Percentiles rank a stretch among this genome's conserved stretches.
Conservation (phyloP, 768 basidiomycete species). For the Russula compacta region DNA sequence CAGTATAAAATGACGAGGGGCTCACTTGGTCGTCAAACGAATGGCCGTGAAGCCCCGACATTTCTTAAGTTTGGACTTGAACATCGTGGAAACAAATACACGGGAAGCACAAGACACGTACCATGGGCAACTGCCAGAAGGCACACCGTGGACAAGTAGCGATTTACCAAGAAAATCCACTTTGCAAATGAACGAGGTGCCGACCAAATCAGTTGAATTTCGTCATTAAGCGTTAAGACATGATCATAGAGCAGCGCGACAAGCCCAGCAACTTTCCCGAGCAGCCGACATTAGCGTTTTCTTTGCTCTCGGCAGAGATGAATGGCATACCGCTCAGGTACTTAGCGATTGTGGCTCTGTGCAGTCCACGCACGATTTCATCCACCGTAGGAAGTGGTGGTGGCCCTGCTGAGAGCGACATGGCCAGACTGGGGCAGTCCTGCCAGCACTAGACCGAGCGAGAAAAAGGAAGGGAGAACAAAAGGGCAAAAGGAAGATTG, state of each 20-base stretch:
- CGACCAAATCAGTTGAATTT: slow-evolving; percentile 34
- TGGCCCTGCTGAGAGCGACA: neutral
- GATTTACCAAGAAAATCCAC: slow-evolving; percentile 32
- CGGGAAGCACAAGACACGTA: slow-evolving; percentile 14
- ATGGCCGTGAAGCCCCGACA: slow-evolving; percentile 21
- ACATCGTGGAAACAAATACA: neutral
- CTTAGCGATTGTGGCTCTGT: neutral
- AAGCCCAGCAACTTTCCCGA: slow-evolving; percentile 26
- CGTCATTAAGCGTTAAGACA: slow-evolving; percentile 32
- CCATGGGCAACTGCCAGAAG: slow-evolving; percentile 25
- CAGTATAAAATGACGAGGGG: neutral
- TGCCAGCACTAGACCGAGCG: neutral
- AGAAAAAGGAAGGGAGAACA: neutral
- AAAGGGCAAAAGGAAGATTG: neutral
- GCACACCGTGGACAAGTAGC: slow-evolving; percentile 30
- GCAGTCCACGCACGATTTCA: neutral
- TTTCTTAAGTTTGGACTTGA: slow-evolving; percentile 15
- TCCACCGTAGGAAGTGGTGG: neutral
- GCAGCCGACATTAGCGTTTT: neutral
- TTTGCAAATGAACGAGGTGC: slow-evolving; percentile 32
- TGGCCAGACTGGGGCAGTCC: neutral
- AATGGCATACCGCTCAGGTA: slow-evolving; percentile 3
- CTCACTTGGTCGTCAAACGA: neutral
- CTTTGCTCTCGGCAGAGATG: neutral
- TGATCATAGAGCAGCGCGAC: slow-evolving; percentile 35